These are phyloP conservation scores for Aspergillus sp. DNA, from an alignment of 2,329 filamentous ascomycete species.

Conservation along the genomic window DNA sequence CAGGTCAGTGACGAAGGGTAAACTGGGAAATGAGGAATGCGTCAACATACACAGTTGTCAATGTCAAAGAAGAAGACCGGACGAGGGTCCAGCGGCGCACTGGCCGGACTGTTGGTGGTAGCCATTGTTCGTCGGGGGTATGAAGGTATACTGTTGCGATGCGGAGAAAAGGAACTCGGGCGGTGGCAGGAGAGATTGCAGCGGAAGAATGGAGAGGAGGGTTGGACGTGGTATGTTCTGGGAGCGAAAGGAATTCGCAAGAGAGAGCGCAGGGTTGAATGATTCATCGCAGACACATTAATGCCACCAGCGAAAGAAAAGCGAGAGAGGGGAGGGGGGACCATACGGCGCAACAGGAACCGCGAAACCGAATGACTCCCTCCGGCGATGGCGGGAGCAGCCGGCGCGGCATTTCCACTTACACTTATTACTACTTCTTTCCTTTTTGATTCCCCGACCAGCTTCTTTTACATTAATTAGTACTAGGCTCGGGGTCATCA, in stretches of 20 bases:
- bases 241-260: background rate
- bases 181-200: background rate
- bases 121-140: conserved; percentile 25
- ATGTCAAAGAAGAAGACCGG: conserved; percentile 83
- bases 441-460: background rate
- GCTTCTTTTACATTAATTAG: background rate
- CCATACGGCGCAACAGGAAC: background rate
- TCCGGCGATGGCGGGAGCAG: background rate
- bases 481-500: background rate
- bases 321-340: background rate
- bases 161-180: conserved; percentile 1
- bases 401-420: background rate
- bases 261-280: background rate
- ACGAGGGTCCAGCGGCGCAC: conserved; percentile 40
- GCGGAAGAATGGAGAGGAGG: background rate
- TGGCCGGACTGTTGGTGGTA: conserved; percentile 15
- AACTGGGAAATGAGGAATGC: background rate
- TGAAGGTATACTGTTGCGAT: background rate
- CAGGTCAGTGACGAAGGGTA: conserved; percentile 17
- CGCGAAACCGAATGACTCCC: background rate
- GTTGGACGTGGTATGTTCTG: background rate
- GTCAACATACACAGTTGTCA: conserved; percentile 77
- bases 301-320: background rate
- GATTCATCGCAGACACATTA: conserved; percentile 6
- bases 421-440: too few relatives aligned